phyloP scores from a whole-genome alignment of 1,139 yeast genomes.

The Saccharomyces hybrid region DNA sequence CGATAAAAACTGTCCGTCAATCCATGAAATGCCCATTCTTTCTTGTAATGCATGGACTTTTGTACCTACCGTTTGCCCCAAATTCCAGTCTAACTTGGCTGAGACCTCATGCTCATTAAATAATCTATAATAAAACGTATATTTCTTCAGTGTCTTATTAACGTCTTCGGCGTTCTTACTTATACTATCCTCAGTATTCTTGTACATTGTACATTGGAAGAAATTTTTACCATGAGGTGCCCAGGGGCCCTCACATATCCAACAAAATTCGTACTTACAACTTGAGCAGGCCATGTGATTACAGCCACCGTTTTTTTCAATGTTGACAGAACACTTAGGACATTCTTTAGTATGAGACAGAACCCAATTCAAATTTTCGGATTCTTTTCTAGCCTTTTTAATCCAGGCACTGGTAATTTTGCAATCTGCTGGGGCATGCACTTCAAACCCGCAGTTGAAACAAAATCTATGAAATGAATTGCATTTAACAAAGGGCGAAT shows the following conservation, averaged over 20 bases:
- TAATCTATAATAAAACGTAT: conserved; percentile 69
- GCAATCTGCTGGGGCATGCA: conserved; percentile 84
- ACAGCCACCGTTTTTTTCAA: conserved; percentile 89
- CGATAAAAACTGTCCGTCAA: conserved; percentile 76
- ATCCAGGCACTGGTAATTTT: conserved; percentile 64
- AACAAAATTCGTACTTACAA: conserved; percentile 78
- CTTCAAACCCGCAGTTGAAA: conserved; percentile 64
- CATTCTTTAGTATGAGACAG: conserved; percentile 82
- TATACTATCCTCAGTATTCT: conserved; percentile 35
- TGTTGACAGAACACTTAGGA: conserved; percentile 46
- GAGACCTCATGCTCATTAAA: conserved; percentile 75
- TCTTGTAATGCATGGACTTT: conserved; percentile 63
- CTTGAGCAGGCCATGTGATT: conserved; percentile 88
- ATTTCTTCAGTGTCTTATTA: conserved; percentile 49
- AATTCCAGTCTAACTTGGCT: conserved; percentile 60
- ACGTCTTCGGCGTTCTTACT: conserved; percentile 29
- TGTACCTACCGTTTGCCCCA: conserved; percentile 55
- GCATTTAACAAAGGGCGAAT: conserved; percentile 65
- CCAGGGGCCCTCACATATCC: conserved; percentile 89
- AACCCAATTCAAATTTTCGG: conserved; percentile 87
- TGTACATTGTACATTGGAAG: conserved; percentile 54
- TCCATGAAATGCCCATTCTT: conserved; percentile 67
- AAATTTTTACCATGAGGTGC: conserved; percentile 51
- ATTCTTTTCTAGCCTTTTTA: conserved; percentile 73
- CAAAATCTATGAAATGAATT: conserved; percentile 66